Evolutionary conservation across 148 eudicot species (phyloP).

Genomic region (Silene latifolia): DNA sequence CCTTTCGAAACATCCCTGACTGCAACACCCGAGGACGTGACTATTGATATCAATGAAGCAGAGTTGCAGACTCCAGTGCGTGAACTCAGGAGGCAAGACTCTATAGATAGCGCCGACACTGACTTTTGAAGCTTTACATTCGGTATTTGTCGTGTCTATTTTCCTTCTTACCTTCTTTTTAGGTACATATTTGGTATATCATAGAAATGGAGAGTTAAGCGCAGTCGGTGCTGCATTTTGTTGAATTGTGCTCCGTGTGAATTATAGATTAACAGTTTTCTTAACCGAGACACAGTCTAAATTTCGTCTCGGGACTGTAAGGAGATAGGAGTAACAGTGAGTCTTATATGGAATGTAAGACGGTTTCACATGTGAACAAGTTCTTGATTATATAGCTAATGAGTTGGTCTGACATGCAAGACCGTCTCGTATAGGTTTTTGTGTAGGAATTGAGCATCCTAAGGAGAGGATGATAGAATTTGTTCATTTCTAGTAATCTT

Average conservation of each 20-base stretch:
- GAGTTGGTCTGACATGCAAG: neutral
- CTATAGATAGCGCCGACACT: constrained; percentile 60
- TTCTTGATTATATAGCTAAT: neutral
- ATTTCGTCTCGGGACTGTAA: no score
- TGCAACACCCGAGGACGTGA: constrained; percentile 48
- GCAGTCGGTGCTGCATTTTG: neutral
- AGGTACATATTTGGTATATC: constrained; percentile 12
- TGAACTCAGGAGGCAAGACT: constrained; percentile 55
- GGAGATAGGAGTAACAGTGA: neutral
- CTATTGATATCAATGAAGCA: constrained; percentile 38
- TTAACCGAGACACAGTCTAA: no score
- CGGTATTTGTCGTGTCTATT: neutral
- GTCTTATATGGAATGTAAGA: neutral
- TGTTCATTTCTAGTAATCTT: constrained; percentile 16
- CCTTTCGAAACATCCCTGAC: constrained; percentile 35
- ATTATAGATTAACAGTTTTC: no score
- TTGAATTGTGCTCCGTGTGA: no score
- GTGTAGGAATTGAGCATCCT: neutral
- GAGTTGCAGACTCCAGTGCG: constrained; percentile 30
- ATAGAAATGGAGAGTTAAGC: neutral
- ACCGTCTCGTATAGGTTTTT: neutral
- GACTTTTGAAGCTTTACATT: constrained; percentile 28
- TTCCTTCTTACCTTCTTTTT: constrained; percentile 3
- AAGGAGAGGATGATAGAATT: constrained; percentile 17
- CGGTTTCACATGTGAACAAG: neutral